Evolutionary conservation across 441 rosid genomes (phyloP).

Genomic region (Adansonia madagascariensis): DNA sequence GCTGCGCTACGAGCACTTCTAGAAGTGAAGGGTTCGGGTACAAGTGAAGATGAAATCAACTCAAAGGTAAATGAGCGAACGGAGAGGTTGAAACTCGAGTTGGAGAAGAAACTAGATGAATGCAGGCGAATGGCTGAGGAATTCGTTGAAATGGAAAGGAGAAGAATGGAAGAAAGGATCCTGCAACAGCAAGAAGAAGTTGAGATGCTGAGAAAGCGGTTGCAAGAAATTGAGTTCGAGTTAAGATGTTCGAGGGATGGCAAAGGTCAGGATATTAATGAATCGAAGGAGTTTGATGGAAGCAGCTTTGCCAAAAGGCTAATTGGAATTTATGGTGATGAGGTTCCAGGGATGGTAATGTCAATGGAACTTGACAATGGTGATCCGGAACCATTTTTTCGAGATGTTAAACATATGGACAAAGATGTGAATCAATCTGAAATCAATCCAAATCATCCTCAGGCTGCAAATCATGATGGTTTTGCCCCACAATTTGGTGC

Average conservation of each 20-base stretch:
- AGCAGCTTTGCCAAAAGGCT: conserved; percentile 76
- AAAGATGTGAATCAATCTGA: conserved; percentile 25
- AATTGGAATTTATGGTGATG: conserved; percentile 61
- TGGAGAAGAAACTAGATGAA: conserved; percentile 79
- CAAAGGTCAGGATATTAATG: conserved; percentile 31
- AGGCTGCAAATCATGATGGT: conserved; percentile 42
- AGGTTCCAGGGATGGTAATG: conserved; percentile 89
- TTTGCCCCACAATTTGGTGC: conserved; percentile 53
- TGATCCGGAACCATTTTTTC: conserved; percentile 59
- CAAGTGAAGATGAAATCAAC: conserved; percentile 76
- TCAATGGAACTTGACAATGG: conserved; percentile 96
- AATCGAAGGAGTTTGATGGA: conserved; percentile 49
- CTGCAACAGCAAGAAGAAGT: conserved; percentile 90
- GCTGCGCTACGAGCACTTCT: conserved; percentile 60
- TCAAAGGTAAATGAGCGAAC: conserved; percentile 74
- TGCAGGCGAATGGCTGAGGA: conserved; percentile 86
- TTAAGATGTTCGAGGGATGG: conserved; percentile 44
- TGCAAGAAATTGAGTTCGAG: conserved; percentile 79
- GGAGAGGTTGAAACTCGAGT: conserved; percentile 51
- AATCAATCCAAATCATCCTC: conserved; percentile 37
- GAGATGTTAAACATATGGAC: conserved; percentile 44
- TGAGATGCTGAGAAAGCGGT: conserved; percentile 73
- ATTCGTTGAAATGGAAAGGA: conserved; percentile 82
- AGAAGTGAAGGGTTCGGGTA: conserved; percentile 48
- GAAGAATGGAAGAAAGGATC: conserved; percentile 91